A percentile compares a stretch with the other conserved stretches of the same genome.
These are phyloP conservation scores for Streptanthus diversifolius DNA, from an alignment of 345 rosid species.

Conservation along the genomic window DNA sequence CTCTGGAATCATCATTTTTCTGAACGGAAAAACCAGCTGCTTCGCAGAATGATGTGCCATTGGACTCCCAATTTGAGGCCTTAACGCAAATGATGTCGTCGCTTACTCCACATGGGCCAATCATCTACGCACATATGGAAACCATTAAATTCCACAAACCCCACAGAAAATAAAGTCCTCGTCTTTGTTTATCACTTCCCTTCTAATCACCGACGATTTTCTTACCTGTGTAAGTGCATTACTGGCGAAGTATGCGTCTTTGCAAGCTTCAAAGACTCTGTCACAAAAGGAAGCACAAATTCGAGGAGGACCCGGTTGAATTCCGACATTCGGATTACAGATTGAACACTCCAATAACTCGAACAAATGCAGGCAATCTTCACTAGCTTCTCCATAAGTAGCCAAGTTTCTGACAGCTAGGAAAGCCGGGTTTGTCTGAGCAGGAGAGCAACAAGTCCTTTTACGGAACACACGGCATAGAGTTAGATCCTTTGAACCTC, in stretches of 20 bases:
- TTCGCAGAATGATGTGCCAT: conserved; percentile 79
- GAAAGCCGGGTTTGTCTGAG: conserved; percentile 85
- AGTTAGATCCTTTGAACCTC: conserved; percentile 73
- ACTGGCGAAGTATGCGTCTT: conserved; percentile 79
- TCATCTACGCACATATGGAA: conserved; percentile 14
- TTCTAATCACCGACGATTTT: background rate
- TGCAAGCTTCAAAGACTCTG: conserved; percentile 70
- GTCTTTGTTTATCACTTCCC: background rate
- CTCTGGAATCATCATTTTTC: conserved; percentile 34
- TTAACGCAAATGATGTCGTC: conserved; percentile 69
- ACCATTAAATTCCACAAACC: conserved; percentile 2
- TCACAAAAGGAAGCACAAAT: conserved; percentile 78
- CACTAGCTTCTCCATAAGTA: conserved; percentile 73
- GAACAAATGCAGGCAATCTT: conserved; percentile 74
- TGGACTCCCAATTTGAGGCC: conserved; percentile 76
- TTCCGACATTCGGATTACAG: conserved; percentile 80
- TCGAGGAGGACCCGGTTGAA: conserved; percentile 82
- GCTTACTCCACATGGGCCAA: conserved; percentile 67
- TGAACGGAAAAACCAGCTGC: conserved; percentile 79
- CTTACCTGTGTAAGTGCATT: conserved; percentile 61
- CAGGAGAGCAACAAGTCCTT: conserved; percentile 75
- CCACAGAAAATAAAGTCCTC: background rate
- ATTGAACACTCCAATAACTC: conserved; percentile 95
- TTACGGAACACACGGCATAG: conserved; percentile 79
- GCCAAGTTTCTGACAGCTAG: conserved; percentile 73